A percentile compares a stretch with the other conserved stretches of the same genome.
Evolutionary conservation across 176 grass and related monocot genomes (phyloP).

Genomic region (Aegilops bicornis): DNA sequence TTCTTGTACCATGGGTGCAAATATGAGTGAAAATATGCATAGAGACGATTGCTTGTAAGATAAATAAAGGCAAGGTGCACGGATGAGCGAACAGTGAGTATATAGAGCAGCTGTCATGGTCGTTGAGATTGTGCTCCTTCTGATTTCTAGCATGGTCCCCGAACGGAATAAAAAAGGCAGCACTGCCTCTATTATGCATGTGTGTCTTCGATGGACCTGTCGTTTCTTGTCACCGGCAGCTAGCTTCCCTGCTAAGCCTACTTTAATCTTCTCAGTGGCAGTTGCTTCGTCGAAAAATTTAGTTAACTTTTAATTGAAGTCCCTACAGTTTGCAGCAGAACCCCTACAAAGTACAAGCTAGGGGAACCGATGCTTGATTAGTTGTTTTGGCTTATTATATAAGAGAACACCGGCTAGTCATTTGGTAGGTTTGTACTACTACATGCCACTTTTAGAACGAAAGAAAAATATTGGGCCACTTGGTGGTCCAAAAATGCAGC

Average conservation of each 20-base stretch:
- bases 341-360: neutral
- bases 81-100: conserved; percentile 7
- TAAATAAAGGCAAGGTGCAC: conserved; percentile 27
- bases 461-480: neutral
- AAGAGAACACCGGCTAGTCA: neutral
- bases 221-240: neutral
- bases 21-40: neutral
- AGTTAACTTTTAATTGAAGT: neutral
- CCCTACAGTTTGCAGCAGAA: neutral
- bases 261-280: neutral
- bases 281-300: neutral
- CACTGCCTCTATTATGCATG: conserved; percentile 9
- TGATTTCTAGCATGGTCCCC: conserved; percentile 25
- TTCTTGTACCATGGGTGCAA: too few relatives aligned
- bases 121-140: conserved; percentile 4
- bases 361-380: neutral
- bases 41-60: conserved; percentile 31
- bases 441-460: neutral
- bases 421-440: too few relatives aligned
- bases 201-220: neutral
- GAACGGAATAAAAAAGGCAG: neutral
- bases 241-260: neutral
- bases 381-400: neutral
- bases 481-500: neutral
- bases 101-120: conserved; percentile 16